These are phyloP conservation scores for Cutaneotrichosporon cutaneum DNA, from an alignment of 1,284 basidiomycete genomes.

Conservation along the genomic window DNA sequence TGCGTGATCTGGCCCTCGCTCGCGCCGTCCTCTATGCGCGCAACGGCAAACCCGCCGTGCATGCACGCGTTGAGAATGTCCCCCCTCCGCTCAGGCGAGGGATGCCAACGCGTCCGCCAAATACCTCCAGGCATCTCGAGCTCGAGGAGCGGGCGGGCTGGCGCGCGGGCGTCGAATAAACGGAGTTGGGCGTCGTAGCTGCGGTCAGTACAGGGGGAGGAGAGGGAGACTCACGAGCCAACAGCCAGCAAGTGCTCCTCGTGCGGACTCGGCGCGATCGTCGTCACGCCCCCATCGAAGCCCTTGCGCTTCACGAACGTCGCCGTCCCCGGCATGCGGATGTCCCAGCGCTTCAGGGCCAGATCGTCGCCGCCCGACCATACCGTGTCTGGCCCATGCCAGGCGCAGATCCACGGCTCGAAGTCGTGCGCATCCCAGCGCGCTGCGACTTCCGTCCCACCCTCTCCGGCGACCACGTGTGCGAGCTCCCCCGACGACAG, in stretches of 20 bases:
- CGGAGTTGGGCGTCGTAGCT: constrained; percentile 84
- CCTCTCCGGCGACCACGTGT: constrained; percentile 60
- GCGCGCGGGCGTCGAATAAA: constrained; percentile 79
- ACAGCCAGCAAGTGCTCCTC: constrained; percentile 81
- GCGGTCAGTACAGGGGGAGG: constrained; percentile 42
- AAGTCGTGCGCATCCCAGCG: constrained; percentile 93
- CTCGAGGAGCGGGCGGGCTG: constrained; percentile 60
- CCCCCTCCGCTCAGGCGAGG: constrained; percentile 59
- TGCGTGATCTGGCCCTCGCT: constrained; percentile 53
- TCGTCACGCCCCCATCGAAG: constrained; percentile 90
- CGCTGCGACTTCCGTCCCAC: too few species aligned
- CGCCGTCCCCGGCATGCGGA: constrained; percentile 65
- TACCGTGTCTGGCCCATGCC: constrained; percentile 73
- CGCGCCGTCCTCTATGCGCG: constrained; percentile 56
- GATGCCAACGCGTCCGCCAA: constrained; percentile 97
- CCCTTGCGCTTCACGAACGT: constrained; percentile 73
- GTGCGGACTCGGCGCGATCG: constrained; percentile 80
- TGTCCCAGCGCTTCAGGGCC: constrained; percentile 87
- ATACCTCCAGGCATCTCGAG: constrained; percentile 83
- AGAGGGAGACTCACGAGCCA: constrained; percentile 60
- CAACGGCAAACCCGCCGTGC: constrained; percentile 93
- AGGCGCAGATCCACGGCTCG: constrained; percentile 92
- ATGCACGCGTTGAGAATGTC: constrained; percentile 90
- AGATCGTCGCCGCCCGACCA: constrained; percentile 96
- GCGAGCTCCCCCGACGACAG: constrained; percentile 73